Evolutionary conservation across 2,329 filamentous ascomycete species (phyloP), one percentile per base, ranked within the genome.

Genomic region (Hypoxylon sp.): DNA sequence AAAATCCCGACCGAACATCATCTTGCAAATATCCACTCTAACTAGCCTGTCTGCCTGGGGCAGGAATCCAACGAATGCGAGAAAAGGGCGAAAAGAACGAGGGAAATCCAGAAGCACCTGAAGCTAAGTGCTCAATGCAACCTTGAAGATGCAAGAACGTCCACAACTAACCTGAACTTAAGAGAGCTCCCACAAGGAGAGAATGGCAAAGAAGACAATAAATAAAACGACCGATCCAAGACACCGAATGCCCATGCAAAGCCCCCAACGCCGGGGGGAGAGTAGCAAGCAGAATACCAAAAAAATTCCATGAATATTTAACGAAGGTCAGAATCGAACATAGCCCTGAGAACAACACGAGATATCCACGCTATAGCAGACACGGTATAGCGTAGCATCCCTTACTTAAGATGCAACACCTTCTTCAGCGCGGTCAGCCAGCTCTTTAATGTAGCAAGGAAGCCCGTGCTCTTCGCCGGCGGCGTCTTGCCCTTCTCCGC

Each of bases 191-290:
- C 37, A 40, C 40, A 35, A 53, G 1, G 30, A 35, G 11, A 20
- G 22, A 50, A 46, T 5, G 31, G 17, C 48, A 44, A 7, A 44
- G 27, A 11, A n/a, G 37, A 40, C 42, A 63, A 59, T 58, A 7
- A 49, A 25, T 42, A 53, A 65, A 72, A 42, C 62, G 67, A 70
- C 55, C 64, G 69, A 65, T 59, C 67, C 66, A 51, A 60, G 58
- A 57, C 57, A 55, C 66, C 61, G 17, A 58, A 51, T 61, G 51
- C 64, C 64, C 64, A 61, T 66, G 54, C 49, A 63, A 40, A 30
- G 22, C 27, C 64, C 56, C 30, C 27, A 63, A 56, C 58, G 58
- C 49, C 30, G 49, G 40, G 35, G 55, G 8, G 7, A 1, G 48
- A 5, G 27, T 33, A 35, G 11, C 20, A 40, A 55, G 33, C 20